Percentiles rank a stretch among this genome's conserved stretches.
phyloP scores from a whole-genome alignment of 371 early-diverging fungal genomes.

The Saksenaea vasiformis region DNA sequence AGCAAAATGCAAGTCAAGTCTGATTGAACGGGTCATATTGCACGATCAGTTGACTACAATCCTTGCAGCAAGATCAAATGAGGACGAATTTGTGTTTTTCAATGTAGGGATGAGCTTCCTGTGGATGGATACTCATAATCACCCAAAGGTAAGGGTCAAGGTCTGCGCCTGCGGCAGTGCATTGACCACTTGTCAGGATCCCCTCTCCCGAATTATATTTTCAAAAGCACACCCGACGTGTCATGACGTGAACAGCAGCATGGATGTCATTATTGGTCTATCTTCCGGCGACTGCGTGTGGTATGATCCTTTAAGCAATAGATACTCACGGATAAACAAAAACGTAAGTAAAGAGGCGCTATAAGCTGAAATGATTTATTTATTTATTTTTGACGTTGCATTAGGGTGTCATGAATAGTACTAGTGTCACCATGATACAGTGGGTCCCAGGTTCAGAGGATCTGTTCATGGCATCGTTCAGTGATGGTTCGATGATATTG shows the following conservation, averaged over 20 bases:
- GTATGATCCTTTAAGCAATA: conserved; percentile 75
- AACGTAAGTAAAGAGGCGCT: conserved; percentile 20
- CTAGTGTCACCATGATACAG: conserved; percentile 73
- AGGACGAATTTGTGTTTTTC: conserved; percentile 28
- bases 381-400: neutral
- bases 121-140: conserved; percentile 68
- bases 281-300: conserved; percentile 83
- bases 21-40: conserved; percentile 71
- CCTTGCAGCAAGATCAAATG: conserved; percentile 22
- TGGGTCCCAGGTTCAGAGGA: conserved; percentile 93
- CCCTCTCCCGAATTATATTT: conserved; percentile 79
- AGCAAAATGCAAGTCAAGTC: conserved; percentile 58
- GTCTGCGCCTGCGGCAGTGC: no score
- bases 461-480: conserved; percentile 80
- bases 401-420: conserved; percentile 67
- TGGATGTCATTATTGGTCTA: conserved; percentile 83
- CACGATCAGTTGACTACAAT: conserved; percentile 71
- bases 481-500: conserved; percentile 74
- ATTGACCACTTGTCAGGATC: conserved; percentile 51
- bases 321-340: conserved; percentile 56
- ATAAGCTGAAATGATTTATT: neutral
- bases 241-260: conserved; percentile 82
- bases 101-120: conserved; percentile 76
- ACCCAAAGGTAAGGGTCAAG: conserved; percentile 49
- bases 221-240: conserved; percentile 80